Evolutionary conservation across 768 basidiomycete genomes (phyloP).

Genomic region (Neoboletus subvelutipes): DNA sequence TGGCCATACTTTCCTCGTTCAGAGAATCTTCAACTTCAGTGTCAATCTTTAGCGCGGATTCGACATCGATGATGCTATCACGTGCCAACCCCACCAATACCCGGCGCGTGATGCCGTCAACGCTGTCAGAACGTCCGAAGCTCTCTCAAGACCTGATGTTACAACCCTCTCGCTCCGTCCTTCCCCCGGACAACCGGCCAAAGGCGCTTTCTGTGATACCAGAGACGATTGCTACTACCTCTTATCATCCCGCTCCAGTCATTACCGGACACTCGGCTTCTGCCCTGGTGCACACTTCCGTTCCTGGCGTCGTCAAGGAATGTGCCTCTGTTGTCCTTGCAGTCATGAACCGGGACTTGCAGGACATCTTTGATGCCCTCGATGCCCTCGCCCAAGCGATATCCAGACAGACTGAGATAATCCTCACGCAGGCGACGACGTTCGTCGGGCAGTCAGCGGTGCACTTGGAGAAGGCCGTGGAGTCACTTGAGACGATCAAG

Average conservation of each 20-base stretch:
- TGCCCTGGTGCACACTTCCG: conserved; percentile 39
- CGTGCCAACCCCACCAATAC: conserved; percentile 27
- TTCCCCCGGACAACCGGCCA: conserved; percentile 19
- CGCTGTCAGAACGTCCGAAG: conserved; percentile 29
- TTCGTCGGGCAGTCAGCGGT: conserved; percentile 46
- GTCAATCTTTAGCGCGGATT: conserved; percentile 49
- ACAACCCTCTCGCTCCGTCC: conserved; percentile 31
- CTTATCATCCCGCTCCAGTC: conserved; percentile 12
- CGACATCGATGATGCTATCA: conserved; percentile 33
- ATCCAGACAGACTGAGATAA: conserved; percentile 40
- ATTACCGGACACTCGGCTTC: conserved; percentile 18
- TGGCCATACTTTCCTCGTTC: conserved; percentile 37
- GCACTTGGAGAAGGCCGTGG: conserved; percentile 30
- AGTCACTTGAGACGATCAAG: conserved; percentile 38
- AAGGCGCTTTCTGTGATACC: conserved; percentile 34
- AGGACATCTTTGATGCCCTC: conserved; percentile 57
- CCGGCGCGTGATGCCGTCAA: conserved; percentile 18
- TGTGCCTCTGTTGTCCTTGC: conserved; percentile 45
- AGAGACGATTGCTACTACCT: conserved; percentile 10
- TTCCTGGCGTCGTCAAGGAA: conserved; percentile 49
- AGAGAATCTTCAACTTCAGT: conserved; percentile 53
- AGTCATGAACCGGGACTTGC: conserved; percentile 50
- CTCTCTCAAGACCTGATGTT: conserved; percentile 38
- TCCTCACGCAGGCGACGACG: conserved; percentile 34
- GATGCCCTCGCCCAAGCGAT: conserved; percentile 56